A percentile compares a stretch with the other conserved stretches of the same genome.
These are phyloP conservation scores for Gryganskiella cystojenkinii DNA, from an alignment of 192 early-diverging fungal genomes.

Conservation along the genomic window DNA sequence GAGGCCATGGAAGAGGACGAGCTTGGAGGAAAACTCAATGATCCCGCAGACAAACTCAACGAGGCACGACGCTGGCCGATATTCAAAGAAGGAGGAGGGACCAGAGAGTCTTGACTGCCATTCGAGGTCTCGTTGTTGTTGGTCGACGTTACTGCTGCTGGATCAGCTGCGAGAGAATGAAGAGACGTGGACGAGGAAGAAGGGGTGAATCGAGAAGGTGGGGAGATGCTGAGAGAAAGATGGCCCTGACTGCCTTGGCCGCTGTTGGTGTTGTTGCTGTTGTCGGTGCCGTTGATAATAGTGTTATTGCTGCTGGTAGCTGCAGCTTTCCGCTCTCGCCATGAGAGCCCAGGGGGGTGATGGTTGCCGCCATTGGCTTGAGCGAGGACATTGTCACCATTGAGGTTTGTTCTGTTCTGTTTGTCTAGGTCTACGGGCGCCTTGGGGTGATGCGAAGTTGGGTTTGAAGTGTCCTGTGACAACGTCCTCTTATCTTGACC, in stretches of 20 bases:
- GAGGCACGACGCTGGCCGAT: constrained; percentile 3
- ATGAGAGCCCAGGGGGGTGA: neutral
- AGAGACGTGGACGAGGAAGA: neutral
- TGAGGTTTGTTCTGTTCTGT: neutral
- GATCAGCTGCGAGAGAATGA: too few relatives aligned
- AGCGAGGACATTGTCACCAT: neutral
- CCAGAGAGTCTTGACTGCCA: constrained; percentile 23
- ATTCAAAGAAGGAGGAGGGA: neutral
- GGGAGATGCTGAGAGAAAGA: constrained; percentile 41
- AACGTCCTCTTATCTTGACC: neutral
- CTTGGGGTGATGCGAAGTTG: constrained; percentile 1
- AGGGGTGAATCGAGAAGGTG: constrained; percentile 8
- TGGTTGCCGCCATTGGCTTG: constrained; percentile 1
- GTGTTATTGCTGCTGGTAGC: neutral
- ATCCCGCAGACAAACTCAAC: constrained; percentile 31
- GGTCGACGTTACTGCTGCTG: neutral
- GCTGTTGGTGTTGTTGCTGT: neutral
- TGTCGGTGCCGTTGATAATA: neutral
- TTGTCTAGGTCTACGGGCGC: neutral
- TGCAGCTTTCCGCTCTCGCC: neutral
- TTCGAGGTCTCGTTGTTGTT: constrained; percentile 1
- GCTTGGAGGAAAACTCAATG: constrained; percentile 22
- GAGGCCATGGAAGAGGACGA: constrained; percentile 30
- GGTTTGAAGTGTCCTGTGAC: neutral
- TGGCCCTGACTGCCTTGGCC: neutral